These are phyloP conservation scores for Cutaneotrichosporon cyanovorans DNA, from an alignment of 1,284 basidiomycete species.

Conservation along the genomic window DNA sequence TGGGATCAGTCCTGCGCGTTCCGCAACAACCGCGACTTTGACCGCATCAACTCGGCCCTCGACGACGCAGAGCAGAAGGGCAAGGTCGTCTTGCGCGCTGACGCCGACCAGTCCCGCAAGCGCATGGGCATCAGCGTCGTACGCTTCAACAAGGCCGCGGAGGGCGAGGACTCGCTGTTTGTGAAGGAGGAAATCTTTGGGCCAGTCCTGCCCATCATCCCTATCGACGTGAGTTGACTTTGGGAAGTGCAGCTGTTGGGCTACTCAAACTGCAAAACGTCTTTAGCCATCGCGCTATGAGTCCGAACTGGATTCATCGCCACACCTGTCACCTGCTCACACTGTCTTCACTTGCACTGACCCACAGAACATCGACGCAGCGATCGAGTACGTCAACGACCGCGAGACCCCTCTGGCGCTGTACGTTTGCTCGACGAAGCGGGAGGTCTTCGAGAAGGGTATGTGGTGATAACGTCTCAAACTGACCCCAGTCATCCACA, in stretches of 20 bases:
- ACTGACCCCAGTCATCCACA: conserved; percentile 28
- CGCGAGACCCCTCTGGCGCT: conserved; percentile 39
- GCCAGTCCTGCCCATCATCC: conserved; percentile 66
- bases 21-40: conserved; percentile 53
- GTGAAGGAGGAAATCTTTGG: conserved; percentile 71
- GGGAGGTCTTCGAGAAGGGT: conserved; percentile 34
- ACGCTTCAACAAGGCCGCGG: conserved; percentile 54
- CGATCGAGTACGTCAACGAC: conserved; percentile 61
- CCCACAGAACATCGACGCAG: conserved; percentile 56
- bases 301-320: too few relatives aligned
- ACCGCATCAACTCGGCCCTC: conserved; percentile 58
- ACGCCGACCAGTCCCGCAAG: conserved; percentile 51
- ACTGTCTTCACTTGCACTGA: background rate
- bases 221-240: conserved; percentile 54
- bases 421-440: conserved; percentile 40
- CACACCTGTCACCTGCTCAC: too few relatives aligned
- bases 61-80: conserved; percentile 58
- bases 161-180: conserved; percentile 53
- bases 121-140: conserved; percentile 45
- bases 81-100: conserved; percentile 62
- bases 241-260: too few relatives aligned
- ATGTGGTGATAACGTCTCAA: conserved; percentile 7
- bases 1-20: conserved; percentile 52
- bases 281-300: too few relatives aligned
- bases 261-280: too few relatives aligned